phyloP scores from a whole-genome alignment of 192 early-diverging fungal genomes.

The Linnemannia hyalina region DNA sequence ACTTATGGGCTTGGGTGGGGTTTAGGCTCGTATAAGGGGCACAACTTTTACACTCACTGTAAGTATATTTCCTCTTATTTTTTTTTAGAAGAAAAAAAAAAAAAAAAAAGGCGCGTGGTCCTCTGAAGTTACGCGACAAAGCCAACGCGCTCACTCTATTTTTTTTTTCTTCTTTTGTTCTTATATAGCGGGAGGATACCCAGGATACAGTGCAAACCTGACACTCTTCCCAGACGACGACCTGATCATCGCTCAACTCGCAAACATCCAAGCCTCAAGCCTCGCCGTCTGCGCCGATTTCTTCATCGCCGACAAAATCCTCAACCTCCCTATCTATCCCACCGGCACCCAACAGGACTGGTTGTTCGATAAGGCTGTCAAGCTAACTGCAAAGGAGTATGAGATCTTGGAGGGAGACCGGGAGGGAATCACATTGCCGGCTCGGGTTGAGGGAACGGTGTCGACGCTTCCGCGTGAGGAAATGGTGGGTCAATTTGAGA shows the following conservation, averaged over 20 bases:
- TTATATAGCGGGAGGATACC: not conserved
- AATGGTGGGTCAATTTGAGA: not conserved
- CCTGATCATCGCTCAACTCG: not conserved
- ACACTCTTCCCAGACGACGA: not conserved
- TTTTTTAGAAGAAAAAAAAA: not conserved
- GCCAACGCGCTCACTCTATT: not conserved
- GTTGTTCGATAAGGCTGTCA: not conserved
- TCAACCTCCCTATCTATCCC: not conserved
- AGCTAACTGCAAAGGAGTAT: not conserved
- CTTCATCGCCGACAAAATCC: constrained; percentile 10
- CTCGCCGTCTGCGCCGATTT: not conserved
- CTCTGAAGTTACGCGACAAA: too few relatives aligned
- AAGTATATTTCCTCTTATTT: not conserved
- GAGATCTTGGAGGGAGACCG: not conserved
- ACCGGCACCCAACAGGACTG: not conserved
- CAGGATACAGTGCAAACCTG: not conserved
- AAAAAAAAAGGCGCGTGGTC: too few relatives aligned
- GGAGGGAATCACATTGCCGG: not conserved
- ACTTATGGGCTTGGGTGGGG: constrained; percentile 28
- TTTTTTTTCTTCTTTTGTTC: not conserved
- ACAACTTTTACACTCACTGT: constrained; percentile 14
- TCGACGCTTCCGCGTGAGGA: not conserved
- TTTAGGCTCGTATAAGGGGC: constrained; percentile 17
- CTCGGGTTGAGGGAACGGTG: not conserved
- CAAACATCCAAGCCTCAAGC: not conserved